Evolutionary conservation across 108 stramenopile species (phyloP), one percentile per base, ranked within the genome.

Genomic region (Nannochloropsis granulata): DNA sequence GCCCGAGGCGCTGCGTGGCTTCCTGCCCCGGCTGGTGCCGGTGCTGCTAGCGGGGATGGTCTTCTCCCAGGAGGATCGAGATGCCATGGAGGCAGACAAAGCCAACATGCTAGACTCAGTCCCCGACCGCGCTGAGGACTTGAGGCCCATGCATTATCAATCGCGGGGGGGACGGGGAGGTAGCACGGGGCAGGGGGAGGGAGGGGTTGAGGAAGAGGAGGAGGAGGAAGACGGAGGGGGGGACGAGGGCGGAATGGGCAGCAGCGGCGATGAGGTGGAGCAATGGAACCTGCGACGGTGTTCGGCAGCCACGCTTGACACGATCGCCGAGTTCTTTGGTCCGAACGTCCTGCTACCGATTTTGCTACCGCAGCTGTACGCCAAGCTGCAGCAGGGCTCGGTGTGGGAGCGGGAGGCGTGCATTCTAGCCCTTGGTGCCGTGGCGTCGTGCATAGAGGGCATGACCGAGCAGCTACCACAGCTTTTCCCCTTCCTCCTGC

Each of bases 361-460:
- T 11, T 89, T 96, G 12, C 84, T 95, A 44, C 96, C 96, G 12
- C 92, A 91, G 0, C 78, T 96, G 44, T 90, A 96, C 85, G 92
- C 90, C 78, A 92, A 94, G 12, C 79, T 96, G 12, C 83, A 90
- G 34, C 90, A 89, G 82, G 82, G 85, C 13, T 93, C 93, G 83
- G 93, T 93, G 81, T 95, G 96, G 95, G 89, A 94, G 24, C 94
- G 94, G 78, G 96, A 96, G 86, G 95, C 94, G 13, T 92, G 93
- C 43, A 94, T 96, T 44, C 88, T 95, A 56, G 94, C 95, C 13
- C 90, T 96, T 19, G 96, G 96, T 46, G 96, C 96, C 13, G 56
- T 71, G 56, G 92, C 94, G 79, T 93, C 93, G 25, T 95, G 96
- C 84, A 87, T 89, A 26, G 92, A 93, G 45, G 95, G 92, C 84